These are phyloP conservation scores for Kodamaea leandrae DNA, from an alignment of 805 yeast species.

Conservation along the genomic window DNA sequence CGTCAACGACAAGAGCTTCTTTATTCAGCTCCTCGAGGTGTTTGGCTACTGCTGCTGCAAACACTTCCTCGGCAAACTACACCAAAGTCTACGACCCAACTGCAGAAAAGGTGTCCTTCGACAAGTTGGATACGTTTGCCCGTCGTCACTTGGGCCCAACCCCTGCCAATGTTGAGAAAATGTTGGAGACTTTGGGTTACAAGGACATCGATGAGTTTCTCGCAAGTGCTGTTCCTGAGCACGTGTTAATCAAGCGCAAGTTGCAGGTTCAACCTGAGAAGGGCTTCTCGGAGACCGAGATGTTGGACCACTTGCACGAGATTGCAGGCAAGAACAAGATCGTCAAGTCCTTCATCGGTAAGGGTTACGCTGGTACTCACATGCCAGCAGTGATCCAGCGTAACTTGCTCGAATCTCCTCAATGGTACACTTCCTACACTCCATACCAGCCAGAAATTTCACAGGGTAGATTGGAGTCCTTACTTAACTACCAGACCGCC, in stretches of 20 bases:
- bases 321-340: slow-evolving; percentile 76
- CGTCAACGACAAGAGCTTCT: neutral
- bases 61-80: slow-evolving; percentile 56
- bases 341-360: slow-evolving; percentile 78
- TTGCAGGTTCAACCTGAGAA: slow-evolving; percentile 62
- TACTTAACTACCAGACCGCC: slow-evolving; percentile 91
- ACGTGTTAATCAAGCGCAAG: slow-evolving; percentile 66
- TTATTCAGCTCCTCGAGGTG: neutral
- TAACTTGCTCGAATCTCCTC: slow-evolving; percentile 88
- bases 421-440: slow-evolving; percentile 98
- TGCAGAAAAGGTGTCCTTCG: slow-evolving; percentile 17
- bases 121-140: slow-evolving; percentile 72
- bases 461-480: slow-evolving; percentile 90
- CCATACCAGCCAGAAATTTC: slow-evolving; percentile 98
- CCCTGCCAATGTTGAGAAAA: slow-evolving; percentile 55
- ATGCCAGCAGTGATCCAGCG: slow-evolving; percentile 92
- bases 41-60: slow-evolving; percentile 35
- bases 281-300: slow-evolving; percentile 81
- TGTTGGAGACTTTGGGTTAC: slow-evolving; percentile 68
- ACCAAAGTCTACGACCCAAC: slow-evolving; percentile 45
- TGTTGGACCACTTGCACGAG: slow-evolving; percentile 62
- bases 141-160: slow-evolving; percentile 90
- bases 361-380: slow-evolving; percentile 89
- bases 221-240: slow-evolving; percentile 69
- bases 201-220: slow-evolving; percentile 69